Evolutionary conservation across 495 filamentous ascomycete species (phyloP).

Genomic region (Penicillium coffeae): DNA sequence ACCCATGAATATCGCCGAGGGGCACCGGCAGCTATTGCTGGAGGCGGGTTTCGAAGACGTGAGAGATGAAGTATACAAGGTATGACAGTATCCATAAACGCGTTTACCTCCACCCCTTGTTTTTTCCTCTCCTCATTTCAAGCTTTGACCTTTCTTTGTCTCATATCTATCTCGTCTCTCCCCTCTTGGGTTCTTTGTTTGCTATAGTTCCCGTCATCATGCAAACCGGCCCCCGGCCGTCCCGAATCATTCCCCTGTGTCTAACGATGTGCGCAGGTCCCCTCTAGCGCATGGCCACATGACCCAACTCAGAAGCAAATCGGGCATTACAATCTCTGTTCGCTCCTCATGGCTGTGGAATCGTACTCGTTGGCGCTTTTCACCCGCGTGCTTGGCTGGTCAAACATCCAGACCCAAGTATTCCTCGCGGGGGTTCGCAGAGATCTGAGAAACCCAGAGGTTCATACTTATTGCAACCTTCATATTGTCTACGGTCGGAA

Average conservation of each 20-base stretch:
- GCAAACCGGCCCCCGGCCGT: not conserved
- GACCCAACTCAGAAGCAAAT: conserved; percentile 46
- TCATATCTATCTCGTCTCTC: not conserved
- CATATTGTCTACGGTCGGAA: conserved; percentile 35
- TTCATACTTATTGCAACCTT: conserved; percentile 45
- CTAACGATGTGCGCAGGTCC: conserved; percentile 19
- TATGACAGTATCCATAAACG: conserved; percentile 10
- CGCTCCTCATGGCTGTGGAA: conserved; percentile 40
- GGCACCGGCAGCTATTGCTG: conserved; percentile 27
- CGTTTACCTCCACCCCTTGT: not conserved
- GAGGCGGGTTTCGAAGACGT: conserved; percentile 39
- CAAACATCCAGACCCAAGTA: conserved; percentile 52
- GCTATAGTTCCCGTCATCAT: not conserved
- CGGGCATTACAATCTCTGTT: conserved; percentile 37
- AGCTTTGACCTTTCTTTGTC: not conserved
- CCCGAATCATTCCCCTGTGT: not conserved
- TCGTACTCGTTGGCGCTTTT: conserved; percentile 45
- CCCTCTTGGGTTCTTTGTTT: not conserved
- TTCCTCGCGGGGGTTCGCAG: conserved; percentile 50
- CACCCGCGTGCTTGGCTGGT: conserved; percentile 54
- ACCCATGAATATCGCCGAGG: conserved; percentile 36
- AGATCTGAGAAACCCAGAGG: conserved; percentile 46
- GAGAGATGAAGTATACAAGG: conserved; percentile 41
- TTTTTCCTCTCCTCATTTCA: not conserved
- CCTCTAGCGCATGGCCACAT: conserved; percentile 40